phyloP scores from a whole-genome alignment of 257 asterid genomes.

The Anisodus tanguticus region DNA sequence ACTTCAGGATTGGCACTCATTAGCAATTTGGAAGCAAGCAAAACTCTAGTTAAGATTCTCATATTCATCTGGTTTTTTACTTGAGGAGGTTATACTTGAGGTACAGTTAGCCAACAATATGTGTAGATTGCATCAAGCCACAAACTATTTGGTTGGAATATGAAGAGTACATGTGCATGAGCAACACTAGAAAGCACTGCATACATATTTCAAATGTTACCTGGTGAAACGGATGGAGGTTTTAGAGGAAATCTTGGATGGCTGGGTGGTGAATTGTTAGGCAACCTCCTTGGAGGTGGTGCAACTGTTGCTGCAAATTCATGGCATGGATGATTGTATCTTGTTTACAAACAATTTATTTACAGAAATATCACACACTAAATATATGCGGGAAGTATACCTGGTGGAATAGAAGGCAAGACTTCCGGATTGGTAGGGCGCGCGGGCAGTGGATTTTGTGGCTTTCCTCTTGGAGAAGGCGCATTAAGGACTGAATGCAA shows the following conservation, averaged over 20 bases:
- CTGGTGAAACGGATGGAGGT: constrained; percentile 71
- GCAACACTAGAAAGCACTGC: constrained; percentile 17
- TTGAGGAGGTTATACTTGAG: constrained; percentile 1
- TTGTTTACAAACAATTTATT: background rate
- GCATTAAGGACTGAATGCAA: constrained; percentile 28
- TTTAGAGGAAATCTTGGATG: constrained; percentile 43
- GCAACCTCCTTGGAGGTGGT: constrained; percentile 49
- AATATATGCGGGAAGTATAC: background rate
- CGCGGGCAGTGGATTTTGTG: constrained; percentile 19
- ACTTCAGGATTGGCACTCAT: background rate
- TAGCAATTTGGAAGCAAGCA: constrained; percentile 1
- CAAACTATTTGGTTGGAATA: constrained; percentile 2
- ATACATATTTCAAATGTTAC: constrained; percentile 45
- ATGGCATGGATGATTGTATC: constrained; percentile 4
- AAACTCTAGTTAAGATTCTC: background rate
- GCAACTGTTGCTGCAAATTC: constrained; percentile 39
- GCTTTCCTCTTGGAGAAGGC: constrained; percentile 19
- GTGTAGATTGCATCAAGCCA: background rate
- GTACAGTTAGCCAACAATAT: background rate
- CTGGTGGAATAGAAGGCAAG: constrained; percentile 30
- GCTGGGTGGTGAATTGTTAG: constrained; percentile 43
- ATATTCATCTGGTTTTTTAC: constrained; percentile 23
- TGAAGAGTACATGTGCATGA: background rate
- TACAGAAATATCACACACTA: background rate
- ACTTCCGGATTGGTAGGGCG: constrained; percentile 27